Conservation (phyloP, 192 early-diverging fungal genomes). For the Coemansia sp. region DNA sequence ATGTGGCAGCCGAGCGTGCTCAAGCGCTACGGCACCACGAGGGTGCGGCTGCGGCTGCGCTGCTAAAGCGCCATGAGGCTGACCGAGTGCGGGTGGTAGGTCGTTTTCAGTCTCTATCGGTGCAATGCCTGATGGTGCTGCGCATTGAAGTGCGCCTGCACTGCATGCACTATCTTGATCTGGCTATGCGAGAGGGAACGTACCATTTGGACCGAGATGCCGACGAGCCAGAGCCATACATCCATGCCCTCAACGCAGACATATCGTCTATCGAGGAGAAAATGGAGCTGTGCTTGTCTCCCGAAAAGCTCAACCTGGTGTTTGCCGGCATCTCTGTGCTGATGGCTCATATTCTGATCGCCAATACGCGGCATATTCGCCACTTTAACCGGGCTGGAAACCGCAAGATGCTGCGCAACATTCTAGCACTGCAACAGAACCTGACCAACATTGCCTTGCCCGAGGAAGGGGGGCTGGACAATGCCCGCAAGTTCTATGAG, state of each 20-base stretch:
- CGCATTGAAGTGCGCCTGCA: constrained; percentile 83
- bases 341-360: constrained; percentile 66
- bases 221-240: constrained; percentile 84
- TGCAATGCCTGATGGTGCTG: constrained; percentile 76
- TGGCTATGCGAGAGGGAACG: constrained; percentile 87
- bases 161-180: constrained; percentile 81
- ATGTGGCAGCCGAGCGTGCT: constrained; percentile 23
- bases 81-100: constrained; percentile 50
- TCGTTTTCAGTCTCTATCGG: constrained; percentile 71
- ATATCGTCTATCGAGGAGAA: constrained; percentile 74
- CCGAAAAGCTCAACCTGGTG: constrained; percentile 65
- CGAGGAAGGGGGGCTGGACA: constrained; percentile 65
- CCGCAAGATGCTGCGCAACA: constrained; percentile 76
- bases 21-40: constrained; percentile 30
- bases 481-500: constrained; percentile 71
- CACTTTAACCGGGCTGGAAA: constrained; percentile 68
- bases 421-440: constrained; percentile 84
- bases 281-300: constrained; percentile 60
- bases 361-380: constrained; percentile 68
- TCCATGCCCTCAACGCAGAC: constrained; percentile 77
- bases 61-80: constrained; percentile 48
- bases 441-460: constrained; percentile 72
- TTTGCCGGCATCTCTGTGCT: constrained; percentile 79
- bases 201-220: constrained; percentile 76
- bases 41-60: constrained; percentile 52